phyloP scores from a whole-genome alignment of 192 early-diverging fungal species.

The Umbelopsis ramanniana region DNA sequence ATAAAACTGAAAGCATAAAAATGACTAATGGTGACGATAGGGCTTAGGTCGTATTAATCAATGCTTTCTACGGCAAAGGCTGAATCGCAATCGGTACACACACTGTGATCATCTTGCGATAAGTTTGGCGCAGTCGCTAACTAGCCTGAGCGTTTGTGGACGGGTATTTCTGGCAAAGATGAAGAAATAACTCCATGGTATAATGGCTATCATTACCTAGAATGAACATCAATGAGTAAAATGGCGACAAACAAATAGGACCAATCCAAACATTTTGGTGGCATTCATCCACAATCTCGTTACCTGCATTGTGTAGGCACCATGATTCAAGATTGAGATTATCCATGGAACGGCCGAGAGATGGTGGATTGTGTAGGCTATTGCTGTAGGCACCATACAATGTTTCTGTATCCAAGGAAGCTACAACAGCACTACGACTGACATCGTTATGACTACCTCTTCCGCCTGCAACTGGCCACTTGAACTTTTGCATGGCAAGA shows the following conservation, averaged over 20 bases:
- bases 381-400: slow-evolving; percentile 44
- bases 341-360: slow-evolving; percentile 46
- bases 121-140: no score
- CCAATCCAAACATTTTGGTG: no score
- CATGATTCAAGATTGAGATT: slow-evolving; percentile 50
- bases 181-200: slow-evolving; percentile 34
- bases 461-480: neutral
- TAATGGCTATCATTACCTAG: slow-evolving; percentile 56
- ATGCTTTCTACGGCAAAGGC: no score
- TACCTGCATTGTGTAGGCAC: slow-evolving; percentile 57
- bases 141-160: neutral
- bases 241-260: neutral
- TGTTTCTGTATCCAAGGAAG: slow-evolving; percentile 43
- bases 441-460: neutral
- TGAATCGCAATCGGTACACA: no score
- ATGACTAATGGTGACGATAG: no score
- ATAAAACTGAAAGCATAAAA: no score
- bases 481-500: slow-evolving; percentile 25
- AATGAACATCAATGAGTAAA: neutral
- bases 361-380: slow-evolving; percentile 26
- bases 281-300: neutral
- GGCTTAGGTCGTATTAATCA: no score
- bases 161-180: slow-evolving; percentile 7
- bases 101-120: no score
- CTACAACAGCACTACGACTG: neutral